Base-by-base conservation (phyloP, 306 rosid species). In the Prunus armeniaca region DNA sequence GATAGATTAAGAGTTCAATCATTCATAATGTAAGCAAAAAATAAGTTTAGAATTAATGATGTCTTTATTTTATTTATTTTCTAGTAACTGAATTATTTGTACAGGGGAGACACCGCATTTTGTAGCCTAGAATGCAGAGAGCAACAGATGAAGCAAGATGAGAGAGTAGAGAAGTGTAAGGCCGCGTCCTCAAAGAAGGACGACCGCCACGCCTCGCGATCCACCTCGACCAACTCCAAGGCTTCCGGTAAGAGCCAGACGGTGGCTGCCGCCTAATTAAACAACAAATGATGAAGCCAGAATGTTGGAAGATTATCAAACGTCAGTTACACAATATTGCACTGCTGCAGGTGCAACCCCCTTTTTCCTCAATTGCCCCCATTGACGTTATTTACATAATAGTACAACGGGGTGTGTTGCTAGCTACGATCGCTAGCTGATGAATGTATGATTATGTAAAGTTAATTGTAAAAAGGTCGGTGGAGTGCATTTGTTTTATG, bases 51-150 rank as follows among this genome's bases (percentile, higher is more conserved):
- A 7, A 15, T 4, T 15, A 68, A 8, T 17, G 6, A 57, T 57
- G 9, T 5, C 9, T 28, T 73, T 7, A 7, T n/a, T 25, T 34
- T 24, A 41, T 12, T 50, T 17, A 6, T 49, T 25, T 50, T 13
- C 10, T 3, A 0, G 13, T 41, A 25, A 17, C 6, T 3, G 47
- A n/a, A 19, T 24, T 45, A 55, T 34, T 49, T n/a, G 2, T 81
- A 12, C 86, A 94, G 98, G 89, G 98, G 98, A 57, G 98, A 94
- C 74, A 79, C 91, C 1, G 98, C 97, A 19, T 94, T 94, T 85
- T 94, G 98, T 80, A 94, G 97, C 79, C 80, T 77, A 56, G 98
- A 94, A 82, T 94, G 98, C 70, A 89, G 98, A 76, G 95, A 90
- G 88, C 46, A 82, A 75, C 93, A 86, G 80, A 94, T 94, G 77